Evolutionary conservation across 306 rosid species (phyloP).

Genomic region (Nissolia schottii): DNA sequence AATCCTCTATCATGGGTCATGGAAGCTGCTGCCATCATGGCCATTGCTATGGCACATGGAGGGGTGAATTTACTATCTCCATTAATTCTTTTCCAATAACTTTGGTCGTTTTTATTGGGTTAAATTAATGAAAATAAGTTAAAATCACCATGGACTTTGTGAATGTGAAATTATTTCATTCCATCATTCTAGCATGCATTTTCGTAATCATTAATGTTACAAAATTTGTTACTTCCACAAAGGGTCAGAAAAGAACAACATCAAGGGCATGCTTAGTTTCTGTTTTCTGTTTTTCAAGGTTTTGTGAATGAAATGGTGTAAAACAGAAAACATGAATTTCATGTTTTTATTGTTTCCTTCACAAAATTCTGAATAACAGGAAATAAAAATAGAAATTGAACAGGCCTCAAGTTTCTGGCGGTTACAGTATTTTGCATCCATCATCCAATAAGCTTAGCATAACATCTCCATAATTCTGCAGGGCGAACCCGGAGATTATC

Average conservation of each 20-base stretch:
- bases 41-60: neutral
- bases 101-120: neutral
- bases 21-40: neutral
- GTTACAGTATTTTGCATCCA: neutral
- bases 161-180: neutral
- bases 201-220: neutral
- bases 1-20: conserved; percentile 74
- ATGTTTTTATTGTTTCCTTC: no score
- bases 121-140: neutral
- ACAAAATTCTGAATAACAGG: no score
- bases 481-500: conserved; percentile 44
- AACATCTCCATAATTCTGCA: conserved; percentile 24
- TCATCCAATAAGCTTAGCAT: neutral
- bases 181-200: neutral
- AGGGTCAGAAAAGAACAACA: no score
- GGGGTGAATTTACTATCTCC: neutral
- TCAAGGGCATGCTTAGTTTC: no score
- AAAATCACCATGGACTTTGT: neutral
- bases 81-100: neutral
- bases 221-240: neutral
- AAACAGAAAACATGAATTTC: no score
- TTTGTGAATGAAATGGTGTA: no score
- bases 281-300: no score
- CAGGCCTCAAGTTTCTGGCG: no score
- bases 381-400: no score